Percentiles rank a stretch among this genome's conserved stretches.
phyloP scores from a whole-genome alignment of 352 stramenopile genomes.

The Pythium brachiatum region DNA sequence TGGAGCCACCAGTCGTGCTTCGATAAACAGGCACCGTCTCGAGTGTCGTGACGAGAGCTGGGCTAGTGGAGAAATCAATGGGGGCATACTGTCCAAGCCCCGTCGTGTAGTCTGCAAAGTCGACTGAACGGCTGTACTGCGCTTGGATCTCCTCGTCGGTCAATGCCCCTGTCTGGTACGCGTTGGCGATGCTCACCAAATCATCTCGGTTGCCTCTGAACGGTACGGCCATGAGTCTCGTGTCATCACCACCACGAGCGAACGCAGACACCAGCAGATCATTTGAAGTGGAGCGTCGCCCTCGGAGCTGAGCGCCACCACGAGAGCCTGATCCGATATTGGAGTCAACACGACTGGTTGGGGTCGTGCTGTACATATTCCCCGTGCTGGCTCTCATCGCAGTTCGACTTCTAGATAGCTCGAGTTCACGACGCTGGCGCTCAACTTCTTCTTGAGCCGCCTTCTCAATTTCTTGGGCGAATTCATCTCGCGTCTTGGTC shows the following conservation, averaged over 20 bases:
- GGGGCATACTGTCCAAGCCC: constrained; percentile 35
- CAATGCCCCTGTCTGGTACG: constrained; percentile 35
- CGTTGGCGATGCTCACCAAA: constrained; percentile 20
- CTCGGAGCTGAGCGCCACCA: neutral
- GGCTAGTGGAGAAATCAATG: constrained; percentile 30
- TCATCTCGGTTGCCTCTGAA: neutral
- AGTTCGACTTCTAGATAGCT: neutral
- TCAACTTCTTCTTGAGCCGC: constrained; percentile 25
- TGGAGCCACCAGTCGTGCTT: neutral
- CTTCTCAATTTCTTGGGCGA: constrained; percentile 20
- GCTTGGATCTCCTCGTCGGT: constrained; percentile 39
- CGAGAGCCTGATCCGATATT: neutral
- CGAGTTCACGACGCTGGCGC: constrained; percentile 12
- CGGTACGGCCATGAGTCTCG: neutral
- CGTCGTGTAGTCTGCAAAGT: constrained; percentile 33
- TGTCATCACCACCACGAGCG: neutral
- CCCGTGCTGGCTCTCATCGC: neutral
- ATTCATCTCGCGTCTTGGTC: constrained; percentile 11
- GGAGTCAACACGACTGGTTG: neutral
- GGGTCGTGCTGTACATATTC: too few relatives aligned
- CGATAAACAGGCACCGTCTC: constrained; percentile 40
- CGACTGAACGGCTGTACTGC: constrained; percentile 27
- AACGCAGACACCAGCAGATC: neutral
- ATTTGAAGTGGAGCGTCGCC: neutral
- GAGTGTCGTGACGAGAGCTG: constrained; percentile 33